Percentiles rank a stretch among this genome's conserved stretches.
Conservation (phyloP, 2,329 filamentous ascomycete genomes). For the Colletotrichum ledebouriae region DNA sequence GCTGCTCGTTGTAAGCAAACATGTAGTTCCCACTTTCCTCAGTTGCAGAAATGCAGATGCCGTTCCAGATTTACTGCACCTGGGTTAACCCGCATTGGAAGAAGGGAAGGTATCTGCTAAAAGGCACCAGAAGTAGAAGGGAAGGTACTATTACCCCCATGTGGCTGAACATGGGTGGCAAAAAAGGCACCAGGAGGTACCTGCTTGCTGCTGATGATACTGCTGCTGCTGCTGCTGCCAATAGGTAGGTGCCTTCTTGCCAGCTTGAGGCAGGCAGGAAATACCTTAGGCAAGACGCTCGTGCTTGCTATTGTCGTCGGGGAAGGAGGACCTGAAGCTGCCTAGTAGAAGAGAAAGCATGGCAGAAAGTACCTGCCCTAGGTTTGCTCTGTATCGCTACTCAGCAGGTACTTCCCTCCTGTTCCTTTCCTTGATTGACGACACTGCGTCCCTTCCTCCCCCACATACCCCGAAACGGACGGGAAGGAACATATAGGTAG, state of each 20-base stretch:
- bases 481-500: conserved; percentile 29
- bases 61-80: conserved; percentile 27
- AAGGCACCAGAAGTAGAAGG: no score
- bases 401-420: background rate
- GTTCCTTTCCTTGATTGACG: conserved; percentile 8
- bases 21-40: conserved; percentile 3
- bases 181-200: no score
- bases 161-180: no score
- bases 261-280: no score
- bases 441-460: conserved; percentile 15
- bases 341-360: background rate
- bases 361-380: conserved; percentile 8
- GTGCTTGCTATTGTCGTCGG: conserved; percentile 11
- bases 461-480: conserved; percentile 40
- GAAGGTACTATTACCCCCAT: no score
- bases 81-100: conserved; percentile 14
- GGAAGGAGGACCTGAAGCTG: background rate
- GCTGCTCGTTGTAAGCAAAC: no score
- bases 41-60: conserved; percentile 18
- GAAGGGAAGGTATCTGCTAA: conserved; percentile 5
- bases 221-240: background rate
- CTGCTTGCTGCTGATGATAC: no score
- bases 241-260: background rate
- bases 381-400: background rate
- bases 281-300: background rate